phyloP scores from a whole-genome alignment of 768 basidiomycete species.

The Podaxis pistillaris region DNA sequence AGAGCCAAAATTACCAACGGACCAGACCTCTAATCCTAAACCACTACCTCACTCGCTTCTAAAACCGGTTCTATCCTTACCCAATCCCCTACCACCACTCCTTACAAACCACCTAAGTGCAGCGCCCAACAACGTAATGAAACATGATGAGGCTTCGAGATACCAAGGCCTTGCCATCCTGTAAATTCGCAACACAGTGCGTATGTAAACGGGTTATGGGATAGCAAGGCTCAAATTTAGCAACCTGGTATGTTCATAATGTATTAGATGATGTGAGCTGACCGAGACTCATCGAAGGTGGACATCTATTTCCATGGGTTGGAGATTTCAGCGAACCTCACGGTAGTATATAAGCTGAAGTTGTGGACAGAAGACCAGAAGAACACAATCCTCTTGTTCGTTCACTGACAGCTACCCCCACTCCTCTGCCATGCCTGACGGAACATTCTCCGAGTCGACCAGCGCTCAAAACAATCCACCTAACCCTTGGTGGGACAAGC shows the following conservation, averaged over 20 bases:
- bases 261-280: background rate
- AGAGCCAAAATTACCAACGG: too few species aligned
- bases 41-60: too few species aligned
- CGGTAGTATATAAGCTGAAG: background rate
- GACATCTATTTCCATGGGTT: background rate
- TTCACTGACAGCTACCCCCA: background rate
- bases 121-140: background rate
- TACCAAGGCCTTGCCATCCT: background rate
- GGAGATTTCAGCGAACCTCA: background rate
- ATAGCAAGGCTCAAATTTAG: background rate
- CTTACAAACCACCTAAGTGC: background rate
- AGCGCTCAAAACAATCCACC: background rate
- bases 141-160: background rate
- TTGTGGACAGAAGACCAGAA: background rate
- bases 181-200: background rate
- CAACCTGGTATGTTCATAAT: background rate
- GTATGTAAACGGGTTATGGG: background rate
- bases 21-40: too few species aligned
- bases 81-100: too few species aligned
- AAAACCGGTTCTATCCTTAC: too few species aligned
- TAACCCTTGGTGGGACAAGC: constrained; percentile 17
- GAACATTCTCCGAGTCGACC: background rate
- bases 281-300: background rate
- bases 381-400: background rate
- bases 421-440: constrained; percentile 6